A percentile compares a stretch with the other conserved stretches of the same genome.
phyloP scores from a whole-genome alignment of 352 stramenopile species.

The Phytophthora boehmeriae region DNA sequence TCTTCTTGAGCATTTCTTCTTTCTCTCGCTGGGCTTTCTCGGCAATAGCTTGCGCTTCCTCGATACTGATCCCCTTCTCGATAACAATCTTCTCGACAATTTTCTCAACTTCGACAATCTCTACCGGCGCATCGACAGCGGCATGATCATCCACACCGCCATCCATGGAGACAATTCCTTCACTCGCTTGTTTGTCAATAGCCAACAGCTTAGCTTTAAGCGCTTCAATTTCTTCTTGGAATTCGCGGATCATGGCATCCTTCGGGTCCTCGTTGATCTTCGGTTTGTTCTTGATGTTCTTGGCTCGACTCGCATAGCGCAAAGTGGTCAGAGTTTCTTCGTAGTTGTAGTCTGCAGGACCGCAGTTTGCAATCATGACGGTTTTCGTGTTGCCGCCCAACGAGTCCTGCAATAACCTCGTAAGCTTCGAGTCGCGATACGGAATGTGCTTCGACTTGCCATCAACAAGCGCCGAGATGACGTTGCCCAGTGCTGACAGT shows the following conservation, averaged over 20 bases:
- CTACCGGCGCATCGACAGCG: conserved; percentile 7
- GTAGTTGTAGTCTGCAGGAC: conserved; percentile 98
- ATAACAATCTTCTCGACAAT: conserved; percentile 87
- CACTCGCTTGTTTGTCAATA: conserved; percentile 56
- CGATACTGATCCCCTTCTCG: conserved; percentile 82
- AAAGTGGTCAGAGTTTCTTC: conserved; percentile 95
- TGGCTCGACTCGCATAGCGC: conserved; percentile 97
- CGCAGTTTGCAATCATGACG: conserved; percentile 98
- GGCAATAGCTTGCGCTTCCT: conserved; percentile 74
- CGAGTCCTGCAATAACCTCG: conserved; percentile 95
- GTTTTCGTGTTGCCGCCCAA: conserved; percentile 98
- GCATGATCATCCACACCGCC: conserved; percentile 4
- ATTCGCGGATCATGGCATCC: conserved; percentile 97
- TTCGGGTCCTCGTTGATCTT: conserved; percentile 99
- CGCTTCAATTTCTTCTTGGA: conserved; percentile 96
- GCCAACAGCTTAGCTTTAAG: conserved; percentile 87
- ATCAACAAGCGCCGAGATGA: conserved; percentile 89
- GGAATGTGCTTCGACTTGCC: conserved; percentile 83
- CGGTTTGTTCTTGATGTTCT: conserved; percentile 99
- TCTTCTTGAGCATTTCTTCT: conserved; percentile 72
- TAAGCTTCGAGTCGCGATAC: conserved; percentile 97
- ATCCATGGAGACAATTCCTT: conserved; percentile 14
- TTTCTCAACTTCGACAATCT: conserved; percentile 82
- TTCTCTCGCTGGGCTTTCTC: conserved; percentile 80
- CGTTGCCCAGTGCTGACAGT: conserved; percentile 83